Evolutionary conservation across 2,329 filamentous ascomycete species (phyloP), one percentile per base, ranked within the genome.

Genomic region (Cercospora zeina): DNA sequence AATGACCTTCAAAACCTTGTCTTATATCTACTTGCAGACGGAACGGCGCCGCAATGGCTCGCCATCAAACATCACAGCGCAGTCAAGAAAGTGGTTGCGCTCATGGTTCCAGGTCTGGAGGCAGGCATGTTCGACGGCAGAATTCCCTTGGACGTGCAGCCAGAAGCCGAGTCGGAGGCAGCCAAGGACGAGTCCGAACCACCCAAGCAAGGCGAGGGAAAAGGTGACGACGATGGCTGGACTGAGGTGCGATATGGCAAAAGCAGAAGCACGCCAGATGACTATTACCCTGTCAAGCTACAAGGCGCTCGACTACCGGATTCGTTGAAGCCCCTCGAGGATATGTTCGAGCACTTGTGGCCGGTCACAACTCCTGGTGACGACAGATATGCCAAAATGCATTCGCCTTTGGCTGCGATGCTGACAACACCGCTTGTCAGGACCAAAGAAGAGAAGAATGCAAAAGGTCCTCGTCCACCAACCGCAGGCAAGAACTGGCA

Each of bases 81-180:
- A 63, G 80, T 88, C 42, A 78, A 78, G 61, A 96, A 95, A 77
- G 89, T 96, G 31, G 93, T 97, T 31, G 85, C 90, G 42, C 79
- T 99, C 67, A 93, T 97, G 89, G 87, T 97, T 10, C 95, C 95
- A 10, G 95, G 95, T 0, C 78, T 99, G 24, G 93, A 97, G 73
- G 85, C 91, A 71, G 89, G 87, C 65, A 95, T 97, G 89, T 96
- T 97, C 77, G 85, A 89, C 74, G 82, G 85, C 36, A 78, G 76
- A 3, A 77, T 85, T 34, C 67, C 76, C 27, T 65, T 78, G 27
- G 56, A 61, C 4, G 54, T 60, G 6, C 37, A 61, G 33, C 49
- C 59, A 19, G 56, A 54, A 30, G 39, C 37, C 13, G 42, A 13
- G 14, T 11, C n/a, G 24, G 19, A 57, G 24, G 33, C 45, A 10